Percentiles rank a stretch among this genome's conserved stretches.
Evolutionary conservation across 345 rosid species (phyloP).

Genomic region (Dimocarpus longan): DNA sequence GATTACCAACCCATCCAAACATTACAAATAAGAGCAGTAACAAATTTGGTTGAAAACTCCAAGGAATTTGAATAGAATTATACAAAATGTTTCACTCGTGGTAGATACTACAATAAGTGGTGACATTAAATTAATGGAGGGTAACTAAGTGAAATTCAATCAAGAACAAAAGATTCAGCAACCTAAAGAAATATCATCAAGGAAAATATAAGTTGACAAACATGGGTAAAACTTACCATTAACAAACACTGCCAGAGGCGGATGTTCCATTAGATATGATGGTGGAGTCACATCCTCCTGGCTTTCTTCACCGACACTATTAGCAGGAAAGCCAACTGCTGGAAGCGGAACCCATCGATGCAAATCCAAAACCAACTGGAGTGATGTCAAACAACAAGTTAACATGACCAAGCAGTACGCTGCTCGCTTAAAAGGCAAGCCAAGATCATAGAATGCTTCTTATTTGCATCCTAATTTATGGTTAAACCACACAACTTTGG

Average conservation of each 20-base stretch:
- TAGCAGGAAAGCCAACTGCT: constrained; percentile 78
- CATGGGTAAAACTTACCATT: constrained; percentile 54
- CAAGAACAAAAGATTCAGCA: background rate
- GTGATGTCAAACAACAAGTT: constrained; percentile 32
- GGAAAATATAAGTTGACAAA: constrained; percentile 7
- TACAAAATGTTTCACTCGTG: background rate
- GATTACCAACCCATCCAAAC: background rate
- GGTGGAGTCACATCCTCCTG: constrained; percentile 95
- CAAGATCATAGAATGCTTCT: background rate
- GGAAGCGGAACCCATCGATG: constrained; percentile 98
- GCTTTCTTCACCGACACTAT: constrained; percentile 57
- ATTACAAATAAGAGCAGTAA: background rate
- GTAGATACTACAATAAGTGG: background rate
- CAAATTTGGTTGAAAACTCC: background rate
- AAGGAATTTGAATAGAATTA: background rate
- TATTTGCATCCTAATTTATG: background rate
- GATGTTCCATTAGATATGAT: constrained; percentile 93
- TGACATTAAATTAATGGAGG: too few relatives aligned
- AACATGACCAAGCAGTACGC: constrained; percentile 23
- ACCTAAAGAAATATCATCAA: background rate
- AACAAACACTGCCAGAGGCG: constrained; percentile 94
- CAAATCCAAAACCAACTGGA: constrained; percentile 94
- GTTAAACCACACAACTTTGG: background rate
- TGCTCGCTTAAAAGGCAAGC: constrained; percentile 16
- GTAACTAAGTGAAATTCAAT: background rate